Evolutionary conservation across 2,329 filamentous ascomycete species (phyloP), one percentile per base, ranked within the genome.

Genomic region (Calonectria crousiana): DNA sequence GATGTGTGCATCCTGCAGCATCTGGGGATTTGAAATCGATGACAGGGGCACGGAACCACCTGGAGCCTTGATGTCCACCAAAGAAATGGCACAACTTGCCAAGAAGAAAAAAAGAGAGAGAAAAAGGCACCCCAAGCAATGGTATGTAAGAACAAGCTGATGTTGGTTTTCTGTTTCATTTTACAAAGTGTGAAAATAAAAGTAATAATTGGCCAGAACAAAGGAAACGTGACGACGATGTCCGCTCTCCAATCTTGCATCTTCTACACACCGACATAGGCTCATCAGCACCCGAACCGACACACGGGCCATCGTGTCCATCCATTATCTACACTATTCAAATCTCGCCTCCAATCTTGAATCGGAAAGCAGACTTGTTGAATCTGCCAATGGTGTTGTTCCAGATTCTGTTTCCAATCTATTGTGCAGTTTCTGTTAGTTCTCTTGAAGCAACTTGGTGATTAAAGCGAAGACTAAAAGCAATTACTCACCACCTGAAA

Each of bases 351-450:
- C 70, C 70, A 41, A 72, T 51, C 47, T 72, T 60, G 41, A 62
- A 62, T 49, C 53, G 56, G 51, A 65, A 72, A 2, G 67, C 44
- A 20, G 64, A 68, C 11, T 68, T 58, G 32, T 72, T 72, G 36
- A 68, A 68, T 16, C 56, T 49, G 34, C 70, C 70, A 68, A 72
- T 18, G 8, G 70, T 72, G 26, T 67, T 72, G 64, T 66, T 72
- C 70, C 70, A 72, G 26, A 72, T 58, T 49, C 70, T 68, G 44
- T 67, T 72, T 30, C 65, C 65, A 38, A 58, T 72, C 70, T 72
- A 56, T 38, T 4, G 3, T 10, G 18, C 18, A n/a, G 41, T 28
- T 9, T 30, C 16, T n/a, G 34, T 47, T 47, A 60, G 34, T 16
- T 28, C 18, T 38, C 30, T 36, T 58, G 20, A 14, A 36, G 3